A percentile compares a stretch with the other conserved stretches of the same genome.
Evolutionary conservation across 768 basidiomycete species (phyloP).

Genomic region (Auricularia heimuer): DNA sequence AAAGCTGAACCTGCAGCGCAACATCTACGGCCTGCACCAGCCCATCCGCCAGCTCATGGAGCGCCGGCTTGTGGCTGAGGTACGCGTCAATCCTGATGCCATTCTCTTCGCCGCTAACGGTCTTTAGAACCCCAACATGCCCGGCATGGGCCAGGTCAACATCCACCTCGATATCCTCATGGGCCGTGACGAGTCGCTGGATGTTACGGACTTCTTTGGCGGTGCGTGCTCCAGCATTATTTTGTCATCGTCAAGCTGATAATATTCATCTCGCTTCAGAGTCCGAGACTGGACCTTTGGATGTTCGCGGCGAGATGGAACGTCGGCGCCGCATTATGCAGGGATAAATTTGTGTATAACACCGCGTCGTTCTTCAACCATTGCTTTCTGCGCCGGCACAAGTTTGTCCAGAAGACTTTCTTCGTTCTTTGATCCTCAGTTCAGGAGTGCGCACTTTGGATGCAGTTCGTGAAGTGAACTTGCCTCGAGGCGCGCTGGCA

Average conservation of each 20-base stretch:
- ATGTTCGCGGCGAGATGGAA: constrained; percentile 61
- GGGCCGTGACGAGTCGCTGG: constrained; percentile 82
- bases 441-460: too few relatives aligned
- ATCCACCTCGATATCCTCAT: constrained; percentile 86
- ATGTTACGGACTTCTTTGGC: constrained; percentile 69
- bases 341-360: neutral
- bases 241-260: neutral
- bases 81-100: constrained; percentile 28
- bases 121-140: constrained; percentile 54
- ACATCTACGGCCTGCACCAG: constrained; percentile 76
- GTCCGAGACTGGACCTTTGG: constrained; percentile 39
- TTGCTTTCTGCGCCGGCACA: too few relatives aligned
- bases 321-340: constrained; percentile 36
- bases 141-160: constrained; percentile 52
- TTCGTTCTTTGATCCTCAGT: too few relatives aligned
- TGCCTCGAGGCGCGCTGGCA: too few relatives aligned
- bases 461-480: too few relatives aligned
- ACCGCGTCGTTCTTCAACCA: neutral
- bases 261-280: constrained; percentile 28
- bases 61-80: constrained; percentile 70
- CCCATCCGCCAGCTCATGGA: constrained; percentile 93
- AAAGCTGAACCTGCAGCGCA: constrained; percentile 74
- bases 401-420: too few relatives aligned
- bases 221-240: constrained; percentile 33
- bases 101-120: constrained; percentile 1